Evolutionary conservation across 345 rosid species (phyloP), one percentile per base, ranked within the genome.

Genomic region (Populus alba): DNA sequence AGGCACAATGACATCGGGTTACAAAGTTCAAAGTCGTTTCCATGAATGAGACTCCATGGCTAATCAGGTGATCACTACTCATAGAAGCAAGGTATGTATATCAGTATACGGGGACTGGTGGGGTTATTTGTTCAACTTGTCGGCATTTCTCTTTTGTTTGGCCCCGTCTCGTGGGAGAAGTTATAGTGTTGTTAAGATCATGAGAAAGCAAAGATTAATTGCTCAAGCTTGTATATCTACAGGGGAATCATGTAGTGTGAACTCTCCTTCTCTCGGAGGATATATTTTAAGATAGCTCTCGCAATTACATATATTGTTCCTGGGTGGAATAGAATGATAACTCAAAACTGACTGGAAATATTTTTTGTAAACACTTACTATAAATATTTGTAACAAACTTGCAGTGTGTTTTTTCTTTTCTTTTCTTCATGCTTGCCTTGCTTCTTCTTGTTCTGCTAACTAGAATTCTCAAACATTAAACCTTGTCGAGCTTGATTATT

Each of bases 1-100:
- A 73, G 74, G 80, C 96, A 91, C 85, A 90, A 91, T 73, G 81
- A 23, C 72, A 76, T 84, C 57, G 90, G 93, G 27, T 63, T 87
- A 39, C 83, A 86, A 65, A 90, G 87, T 69, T 70, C 78, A 53
- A 75, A 76, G 68, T 63, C 70, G 61, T 77, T 45, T 27, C 90
- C 89, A 49, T 89, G 87, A 89, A 80, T 23, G 38, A 67, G 70
- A 35, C 1, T 20, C 70, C 39, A 35, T 18, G 70, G 37, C 70
- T 38, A 9, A 23, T 61, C 37, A 17, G 15, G 22, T 29, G 39
- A 35, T n/a, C 23, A 57, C 29, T 25, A 59, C 63, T 59, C 29
- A 23, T 59, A 23, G 29, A 59, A 59, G 65, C 65, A 59, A 5
- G 65, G 29, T 59, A 23, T n/a, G 65, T n/a, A 10, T n/a, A 59